A percentile compares a stretch with the other conserved stretches of the same genome.
These are phyloP conservation scores for Medicago lupulina DNA, from an alignment of 306 rosid genomes.

Conservation along the genomic window DNA sequence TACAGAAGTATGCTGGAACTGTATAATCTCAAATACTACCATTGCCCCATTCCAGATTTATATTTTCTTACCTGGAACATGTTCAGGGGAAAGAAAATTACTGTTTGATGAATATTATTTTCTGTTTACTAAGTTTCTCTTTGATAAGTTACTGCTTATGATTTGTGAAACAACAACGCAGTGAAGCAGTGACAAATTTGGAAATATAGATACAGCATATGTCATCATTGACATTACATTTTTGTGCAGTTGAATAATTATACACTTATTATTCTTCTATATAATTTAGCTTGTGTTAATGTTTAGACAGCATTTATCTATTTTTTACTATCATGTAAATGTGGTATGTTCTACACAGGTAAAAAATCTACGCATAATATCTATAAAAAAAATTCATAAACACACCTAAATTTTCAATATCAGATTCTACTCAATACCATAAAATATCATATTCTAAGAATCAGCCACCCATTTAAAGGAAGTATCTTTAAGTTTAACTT, in stretches of 20 bases:
- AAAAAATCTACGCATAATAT: too few species aligned
- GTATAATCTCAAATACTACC: conserved; percentile 34
- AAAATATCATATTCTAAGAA: too few species aligned
- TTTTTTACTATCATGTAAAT: background rate
- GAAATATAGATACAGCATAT: background rate
- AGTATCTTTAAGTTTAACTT: too few species aligned
- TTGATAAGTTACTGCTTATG: conserved; percentile 10
- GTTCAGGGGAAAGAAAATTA: conserved; percentile 42
- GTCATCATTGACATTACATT: conserved; percentile 2
- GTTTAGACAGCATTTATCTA: too few species aligned
- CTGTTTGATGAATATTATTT: conserved; percentile 10
- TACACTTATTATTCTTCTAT: too few species aligned
- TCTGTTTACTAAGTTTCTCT: background rate
- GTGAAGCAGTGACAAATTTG: background rate
- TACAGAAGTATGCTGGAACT: conserved; percentile 36
- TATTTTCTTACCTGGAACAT: conserved; percentile 41
- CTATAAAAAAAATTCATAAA: too few species aligned
- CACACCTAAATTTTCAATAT: too few species aligned
- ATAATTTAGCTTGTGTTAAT: background rate
- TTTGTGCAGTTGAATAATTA: conserved; percentile 18
- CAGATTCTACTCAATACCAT: too few species aligned
- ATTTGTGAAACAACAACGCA: conserved; percentile 27
- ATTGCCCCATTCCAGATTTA: conserved; percentile 41
- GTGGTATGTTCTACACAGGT: background rate
- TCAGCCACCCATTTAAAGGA: too few species aligned